phyloP scores from a whole-genome alignment of 257 asterid species.

The Hygrophila difformis region DNA sequence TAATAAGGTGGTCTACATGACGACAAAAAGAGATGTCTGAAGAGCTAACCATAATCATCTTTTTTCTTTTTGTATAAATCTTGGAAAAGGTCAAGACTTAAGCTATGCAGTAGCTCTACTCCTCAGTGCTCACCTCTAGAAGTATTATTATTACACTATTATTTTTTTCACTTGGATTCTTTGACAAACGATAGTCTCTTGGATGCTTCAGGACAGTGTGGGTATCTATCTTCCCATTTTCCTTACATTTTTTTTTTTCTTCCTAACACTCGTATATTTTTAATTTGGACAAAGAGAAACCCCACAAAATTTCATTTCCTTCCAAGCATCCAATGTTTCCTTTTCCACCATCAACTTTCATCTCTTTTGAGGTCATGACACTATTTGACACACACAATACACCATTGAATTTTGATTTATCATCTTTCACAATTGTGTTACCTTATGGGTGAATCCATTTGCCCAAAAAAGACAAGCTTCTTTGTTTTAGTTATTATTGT shows the following conservation, averaged over 20 bases:
- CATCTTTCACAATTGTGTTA: constrained; percentile 15
- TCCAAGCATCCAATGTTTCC: constrained; percentile 67
- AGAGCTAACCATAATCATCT: constrained; percentile 16
- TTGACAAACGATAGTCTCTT: constrained; percentile 70
- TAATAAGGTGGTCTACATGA: constrained; percentile 22
- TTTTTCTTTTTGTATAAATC: constrained; percentile 31
- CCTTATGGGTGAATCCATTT: constrained; percentile 20
- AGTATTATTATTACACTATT: too few species aligned
- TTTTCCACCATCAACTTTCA: constrained; percentile 39
- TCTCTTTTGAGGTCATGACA: constrained; percentile 59
- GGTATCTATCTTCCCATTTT: constrained; percentile 32
- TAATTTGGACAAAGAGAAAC: constrained; percentile 50
- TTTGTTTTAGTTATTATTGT: too few species aligned
- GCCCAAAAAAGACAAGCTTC: too few species aligned
- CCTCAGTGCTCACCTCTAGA: too few species aligned
- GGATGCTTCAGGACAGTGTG: constrained; percentile 53
- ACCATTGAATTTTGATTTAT: constrained; percentile 14
- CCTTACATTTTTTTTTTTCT: background rate
- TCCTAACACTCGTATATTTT: too few species aligned
- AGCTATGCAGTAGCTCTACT: constrained; percentile 4
- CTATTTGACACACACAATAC: background rate
- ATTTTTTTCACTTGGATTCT: constrained; percentile 42
- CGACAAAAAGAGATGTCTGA: constrained; percentile 41
- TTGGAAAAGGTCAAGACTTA: constrained; percentile 32
- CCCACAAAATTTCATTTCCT: constrained; percentile 43